These are phyloP conservation scores for Russula sp. DNA, from an alignment of 768 basidiomycete species.

Conservation along the genomic window DNA sequence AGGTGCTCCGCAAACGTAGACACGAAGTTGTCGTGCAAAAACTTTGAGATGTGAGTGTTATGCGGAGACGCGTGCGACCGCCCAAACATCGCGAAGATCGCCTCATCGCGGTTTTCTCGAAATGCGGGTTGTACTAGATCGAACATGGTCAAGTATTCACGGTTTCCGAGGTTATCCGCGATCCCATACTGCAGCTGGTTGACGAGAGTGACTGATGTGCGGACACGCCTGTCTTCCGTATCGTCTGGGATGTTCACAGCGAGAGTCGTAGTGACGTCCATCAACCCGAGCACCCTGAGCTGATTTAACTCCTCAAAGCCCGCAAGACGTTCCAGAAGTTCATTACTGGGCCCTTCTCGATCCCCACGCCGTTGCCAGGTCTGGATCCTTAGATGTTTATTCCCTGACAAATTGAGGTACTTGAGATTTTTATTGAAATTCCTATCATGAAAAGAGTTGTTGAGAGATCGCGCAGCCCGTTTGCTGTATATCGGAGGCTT, in stretches of 20 bases:
- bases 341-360: conserved; percentile 26
- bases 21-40: conserved; percentile 75
- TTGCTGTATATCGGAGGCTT: conserved; percentile 24
- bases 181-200: conserved; percentile 95
- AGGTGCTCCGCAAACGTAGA: conserved; percentile 55
- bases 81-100: conserved; percentile 96
- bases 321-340: conserved; percentile 38
- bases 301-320: conserved; percentile 85
- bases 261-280: conserved; percentile 80
- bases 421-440: conserved; percentile 91
- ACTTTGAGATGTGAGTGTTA: conserved; percentile 72
- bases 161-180: conserved; percentile 79
- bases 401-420: conserved; percentile 95
- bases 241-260: conserved; percentile 66
- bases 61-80: conserved; percentile 50
- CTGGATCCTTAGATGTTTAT: conserved; percentile 94
- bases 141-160: conserved; percentile 78
- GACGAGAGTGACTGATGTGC: conserved; percentile 83
- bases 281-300: conserved; percentile 87
- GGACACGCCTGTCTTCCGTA: conserved; percentile 81
- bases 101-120: conserved; percentile 66
- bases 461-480: background rate
- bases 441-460: conserved; percentile 39
- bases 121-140: conserved; percentile 90
- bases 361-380: conserved; percentile 43